Conservation (phyloP, 441 rosid species). For the Metrosideros polymorpha region DNA sequence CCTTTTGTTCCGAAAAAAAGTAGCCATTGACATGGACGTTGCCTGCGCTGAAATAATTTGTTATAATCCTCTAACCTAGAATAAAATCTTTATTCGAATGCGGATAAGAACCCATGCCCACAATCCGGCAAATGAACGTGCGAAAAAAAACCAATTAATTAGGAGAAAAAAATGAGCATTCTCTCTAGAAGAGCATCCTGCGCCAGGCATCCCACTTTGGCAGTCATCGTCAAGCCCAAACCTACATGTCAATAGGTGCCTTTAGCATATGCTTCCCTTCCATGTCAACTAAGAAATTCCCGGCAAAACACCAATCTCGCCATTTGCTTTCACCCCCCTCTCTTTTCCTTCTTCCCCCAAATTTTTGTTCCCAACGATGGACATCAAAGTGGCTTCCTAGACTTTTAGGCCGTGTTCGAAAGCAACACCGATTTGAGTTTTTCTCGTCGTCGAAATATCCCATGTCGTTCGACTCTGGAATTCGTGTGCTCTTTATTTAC, state of each 20-base stretch:
- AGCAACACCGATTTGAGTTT: fast-evolving
- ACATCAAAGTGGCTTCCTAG: background rate
- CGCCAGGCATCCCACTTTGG: background rate
- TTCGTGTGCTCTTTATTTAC: background rate
- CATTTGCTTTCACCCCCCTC: background rate
- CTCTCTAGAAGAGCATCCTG: background rate
- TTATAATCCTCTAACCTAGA: background rate
- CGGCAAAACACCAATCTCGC: background rate
- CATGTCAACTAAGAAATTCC: background rate
- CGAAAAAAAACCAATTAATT: background rate
- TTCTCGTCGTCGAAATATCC: fast-evolving
- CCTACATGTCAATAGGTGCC: background rate
- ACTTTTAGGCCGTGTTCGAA: background rate
- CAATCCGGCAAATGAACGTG: background rate
- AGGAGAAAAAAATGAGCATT: background rate
- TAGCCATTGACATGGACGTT: background rate
- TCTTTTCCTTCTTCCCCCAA: background rate
- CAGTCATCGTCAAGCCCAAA: background rate
- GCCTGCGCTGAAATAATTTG: no score
- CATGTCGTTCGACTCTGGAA: fast-evolving
- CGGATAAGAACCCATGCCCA: background rate
- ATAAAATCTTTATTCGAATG: background rate
- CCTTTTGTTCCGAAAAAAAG: background rate
- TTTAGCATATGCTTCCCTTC: background rate
- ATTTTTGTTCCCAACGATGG: background rate